phyloP scores from a whole-genome alignment of 1,139 yeast species.

The Lizanozyma gosingica region DNA sequence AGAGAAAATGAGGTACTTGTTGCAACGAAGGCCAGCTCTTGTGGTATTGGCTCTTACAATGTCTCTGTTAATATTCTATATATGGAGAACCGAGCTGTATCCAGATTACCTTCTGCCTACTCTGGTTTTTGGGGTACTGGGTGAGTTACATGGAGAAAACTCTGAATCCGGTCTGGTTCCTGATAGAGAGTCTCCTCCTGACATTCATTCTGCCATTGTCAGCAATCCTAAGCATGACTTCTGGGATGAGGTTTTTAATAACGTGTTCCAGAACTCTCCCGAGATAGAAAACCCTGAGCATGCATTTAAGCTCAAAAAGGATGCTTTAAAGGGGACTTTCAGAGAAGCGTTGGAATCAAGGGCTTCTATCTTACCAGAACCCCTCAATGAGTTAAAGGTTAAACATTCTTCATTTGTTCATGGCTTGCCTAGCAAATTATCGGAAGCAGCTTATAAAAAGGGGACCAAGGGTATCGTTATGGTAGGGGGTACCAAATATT shows the following conservation, averaged over 20 bases:
- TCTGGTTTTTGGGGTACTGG: not conserved
- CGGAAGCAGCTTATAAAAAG: not conserved
- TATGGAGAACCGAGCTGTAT: too few relatives aligned
- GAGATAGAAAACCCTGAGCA: not conserved
- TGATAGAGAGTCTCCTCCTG: not conserved
- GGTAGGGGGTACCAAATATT: slow-evolving; percentile 53
- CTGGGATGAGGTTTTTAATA: not conserved
- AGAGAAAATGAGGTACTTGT: too few relatives aligned
- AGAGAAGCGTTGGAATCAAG: not conserved
- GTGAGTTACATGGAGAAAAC: not conserved
- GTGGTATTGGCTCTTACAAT: too few relatives aligned
- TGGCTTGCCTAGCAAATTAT: not conserved
- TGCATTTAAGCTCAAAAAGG: not conserved
- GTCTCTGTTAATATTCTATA: too few relatives aligned
- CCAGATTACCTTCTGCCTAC: not conserved
- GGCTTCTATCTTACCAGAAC: not conserved
- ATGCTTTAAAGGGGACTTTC: not conserved
- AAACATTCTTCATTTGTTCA: not conserved
- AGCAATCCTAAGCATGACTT: not conserved
- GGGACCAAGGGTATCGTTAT: slow-evolving; percentile 43
- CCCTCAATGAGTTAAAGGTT: not conserved
- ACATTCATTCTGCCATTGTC: not conserved
- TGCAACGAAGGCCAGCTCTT: too few relatives aligned
- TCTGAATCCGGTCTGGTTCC: too few relatives aligned
- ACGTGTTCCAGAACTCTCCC: not conserved